A percentile compares a stretch with the other conserved stretches of the same genome.
phyloP scores from a whole-genome alignment of 768 basidiomycete species.

The Hortiboletus flavorubellus region DNA sequence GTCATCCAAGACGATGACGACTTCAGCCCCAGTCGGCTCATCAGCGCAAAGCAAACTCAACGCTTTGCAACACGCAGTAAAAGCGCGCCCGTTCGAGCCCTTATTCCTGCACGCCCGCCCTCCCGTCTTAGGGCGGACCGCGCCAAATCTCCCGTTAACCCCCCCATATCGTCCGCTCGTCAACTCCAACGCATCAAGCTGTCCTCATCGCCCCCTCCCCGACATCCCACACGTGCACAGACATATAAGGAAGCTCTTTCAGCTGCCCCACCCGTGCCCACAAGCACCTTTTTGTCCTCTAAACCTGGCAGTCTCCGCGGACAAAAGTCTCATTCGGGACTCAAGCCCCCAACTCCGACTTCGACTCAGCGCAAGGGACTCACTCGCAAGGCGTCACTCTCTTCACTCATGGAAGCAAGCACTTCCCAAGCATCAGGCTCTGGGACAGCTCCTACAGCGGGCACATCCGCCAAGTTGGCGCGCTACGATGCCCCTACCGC shows the following conservation, averaged over 20 bases:
- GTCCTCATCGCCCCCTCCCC: conserved; percentile 67
- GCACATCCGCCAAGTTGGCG: conserved; percentile 38
- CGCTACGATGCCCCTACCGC: conserved; percentile 80
- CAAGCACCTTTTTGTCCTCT: conserved; percentile 57
- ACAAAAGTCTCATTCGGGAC: conserved; percentile 80
- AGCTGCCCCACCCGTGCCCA: conserved; percentile 44
- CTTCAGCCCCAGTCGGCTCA: conserved; percentile 73
- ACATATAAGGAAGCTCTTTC: conserved; percentile 56
- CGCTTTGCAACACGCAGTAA: conserved; percentile 49
- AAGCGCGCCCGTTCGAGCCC: conserved; percentile 51
- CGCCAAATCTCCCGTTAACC: conserved; percentile 69
- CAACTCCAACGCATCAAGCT: conserved; percentile 66
- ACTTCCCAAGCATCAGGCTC: conserved; percentile 56
- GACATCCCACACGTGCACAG: conserved; percentile 50
- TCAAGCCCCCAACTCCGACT: conserved; percentile 75
- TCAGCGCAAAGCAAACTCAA: conserved; percentile 44
- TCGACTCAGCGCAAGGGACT: conserved; percentile 53
- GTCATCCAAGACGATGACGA: conserved; percentile 81
- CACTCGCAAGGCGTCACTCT: conserved; percentile 74
- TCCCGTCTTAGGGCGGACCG: conserved; percentile 61
- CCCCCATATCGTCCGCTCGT: conserved; percentile 64
- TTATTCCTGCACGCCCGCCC: conserved; percentile 56
- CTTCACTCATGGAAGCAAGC: conserved; percentile 63
- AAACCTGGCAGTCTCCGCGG: conserved; percentile 76
- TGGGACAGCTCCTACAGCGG: conserved; percentile 34